Base-by-base conservation (phyloP, 805 yeast genomes). In the Kuraishia ogatae region DNA sequence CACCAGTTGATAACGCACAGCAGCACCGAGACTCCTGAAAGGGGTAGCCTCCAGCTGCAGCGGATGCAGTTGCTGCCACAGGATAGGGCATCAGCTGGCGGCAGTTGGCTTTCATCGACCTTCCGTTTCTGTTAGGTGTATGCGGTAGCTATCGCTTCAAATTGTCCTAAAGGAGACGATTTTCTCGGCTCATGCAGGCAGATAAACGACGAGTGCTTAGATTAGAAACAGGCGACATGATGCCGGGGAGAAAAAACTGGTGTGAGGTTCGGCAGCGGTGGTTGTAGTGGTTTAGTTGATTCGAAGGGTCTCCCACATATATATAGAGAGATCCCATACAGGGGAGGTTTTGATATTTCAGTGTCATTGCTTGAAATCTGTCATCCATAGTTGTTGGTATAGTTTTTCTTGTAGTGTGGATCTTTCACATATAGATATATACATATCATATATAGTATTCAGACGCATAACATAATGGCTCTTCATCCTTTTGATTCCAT, bases 401-500 rank as follows among this genome's bases (percentile, higher is more conserved):
- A 35, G 15, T 3, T 10, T 15, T 6, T 26, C 29, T 26, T 26
- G 29, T 26, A 26, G 29, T 26, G 5, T 5, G 5, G 29, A 26
- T 26, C 10, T 26, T 26, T 26, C 29, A 26, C 29, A 26, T 10
- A 26, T 26, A 26, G 5, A 26, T 26, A 26, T 26, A n/a, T n/a
- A n/a, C 29, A 26, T 26, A 26, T 26, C 29, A 26, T 26, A 26
- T 10, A 26, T 26, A 5, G 10, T 26, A 5, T 6, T 26, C 29
- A 26, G 43, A 49, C 51, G 11, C 13, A 20, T 28, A 49, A n/a
- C 19, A 49, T 17, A 23, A 61, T 58, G 60, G 60, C 64, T 29
- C 55, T 65, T 39, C 87, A 83, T 66, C 87, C 86, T 50, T 83
- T 82, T 65, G 87, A 81, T 64, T 71, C 83, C 23, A 78, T 79